Evolutionary conservation across 345 rosid genomes (phyloP), one percentile per base, ranked within the genome.

Genomic region (Salix koriyanagi): DNA sequence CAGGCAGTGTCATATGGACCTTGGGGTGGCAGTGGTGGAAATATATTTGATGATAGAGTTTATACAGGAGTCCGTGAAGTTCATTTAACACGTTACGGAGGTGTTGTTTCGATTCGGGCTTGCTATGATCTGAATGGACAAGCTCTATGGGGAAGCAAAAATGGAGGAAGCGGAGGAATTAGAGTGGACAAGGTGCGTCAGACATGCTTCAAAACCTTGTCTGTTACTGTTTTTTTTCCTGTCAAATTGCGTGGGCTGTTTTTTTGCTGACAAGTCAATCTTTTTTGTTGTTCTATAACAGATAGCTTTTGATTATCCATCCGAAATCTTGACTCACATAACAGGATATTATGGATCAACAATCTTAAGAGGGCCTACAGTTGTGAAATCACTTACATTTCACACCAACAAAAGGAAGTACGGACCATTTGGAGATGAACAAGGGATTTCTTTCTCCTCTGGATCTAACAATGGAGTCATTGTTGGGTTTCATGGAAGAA

Each of bases 361-460:
- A 8, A 65, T 78, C 18, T 60, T 67, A 21, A 72, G 78, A 37
- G 80, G 77, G 30, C 72, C 82, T 0, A n/a, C 71, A 13, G 42
- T 79, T 4, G 70, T 78, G 15, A 70, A 68, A 30, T 78, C 77
- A 23, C 78, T 82, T 26, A 75, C 80, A 16, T 76, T 82, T 34
- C 60, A 79, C 62, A 82, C 85, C 61, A 82, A 76, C 65, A 75
- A 69, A 42, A 73, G 58, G 52, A 76, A 75, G 68, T 79, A 82
- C 11, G 82, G 85, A 26, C 85, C 82, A 36, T 82, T 82, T 52
- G 83, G 85, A 42, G 80, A 76, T n/a, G 80, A 83, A 23, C 78
- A 79, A 37, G 80, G 83, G 54, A 52, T 34, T 64, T 65, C 70
- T 13, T 83, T 83, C 60, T 46, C 83, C 60, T 75, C 85, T 23